Evolutionary conservation across 2,329 filamentous ascomycete species (phyloP), one percentile per base, ranked within the genome.

Genomic region (Colletotrichum orchidophilum): DNA sequence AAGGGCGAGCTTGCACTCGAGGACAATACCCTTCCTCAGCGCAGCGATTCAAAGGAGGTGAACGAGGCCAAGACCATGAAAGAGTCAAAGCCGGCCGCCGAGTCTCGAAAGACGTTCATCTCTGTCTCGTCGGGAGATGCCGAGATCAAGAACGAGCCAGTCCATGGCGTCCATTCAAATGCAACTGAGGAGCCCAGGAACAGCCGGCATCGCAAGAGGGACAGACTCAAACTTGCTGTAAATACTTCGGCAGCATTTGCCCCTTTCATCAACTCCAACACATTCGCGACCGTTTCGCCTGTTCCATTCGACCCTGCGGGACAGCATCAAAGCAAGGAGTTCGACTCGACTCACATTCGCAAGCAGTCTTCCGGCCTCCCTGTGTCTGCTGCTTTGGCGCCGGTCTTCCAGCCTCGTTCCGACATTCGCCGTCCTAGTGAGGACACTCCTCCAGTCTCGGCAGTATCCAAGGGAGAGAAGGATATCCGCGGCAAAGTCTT

Each of bases 1-100:
- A 78, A 84, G 53, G 77, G 77, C 18, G 87, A 90, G 73, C 75
- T 85, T 3, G 80, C 80, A 18, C 83, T 82, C 63, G 88, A 90
- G 75, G 80, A 82, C 11, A 74, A 74, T 8, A 42, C 35, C 27
- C 26, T 52, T 18, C 24, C 61, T n/a, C 42, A 42, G 9, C 42
- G 26, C 18, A 55, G 84, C 61, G 85, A 85, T 68, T 80, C 83
- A 33, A 83, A 81, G 64, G 39, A 81, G 27, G 74, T 76, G 18
- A 35, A 24, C 27, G 65, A 67, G 13, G 6, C 15, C 26, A 42
- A 67, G 35, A 13, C 9, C 18, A 21, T 31, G 52, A 76, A 73
- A 18, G 74, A 76, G 8, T 24, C 29, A 26, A 75, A 74, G 62
- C 29, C 70, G 4, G 60, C 68, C 13, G 61, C 54, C 26, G 57